Evolutionary conservation across 2,329 filamentous ascomycete species (phyloP).

Genomic region (Talaromyces sp.): DNA sequence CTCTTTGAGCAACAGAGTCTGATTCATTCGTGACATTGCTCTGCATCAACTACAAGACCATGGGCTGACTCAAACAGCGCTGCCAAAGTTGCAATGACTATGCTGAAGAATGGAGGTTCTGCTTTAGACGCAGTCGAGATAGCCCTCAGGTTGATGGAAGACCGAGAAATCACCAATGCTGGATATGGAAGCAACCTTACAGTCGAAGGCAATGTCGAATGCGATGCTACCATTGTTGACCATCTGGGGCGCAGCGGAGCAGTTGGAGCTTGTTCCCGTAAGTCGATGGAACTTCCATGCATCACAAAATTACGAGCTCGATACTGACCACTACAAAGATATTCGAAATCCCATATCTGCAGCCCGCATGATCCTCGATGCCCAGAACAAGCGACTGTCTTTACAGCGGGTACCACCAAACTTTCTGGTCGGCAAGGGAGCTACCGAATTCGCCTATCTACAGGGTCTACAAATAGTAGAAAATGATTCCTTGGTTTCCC

Average conservation of each 20-base stretch:
- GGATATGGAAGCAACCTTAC: constrained; percentile 94
- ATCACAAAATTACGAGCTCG: constrained; percentile 2
- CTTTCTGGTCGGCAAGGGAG: constrained; percentile 80
- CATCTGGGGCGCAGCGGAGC: constrained; percentile 88
- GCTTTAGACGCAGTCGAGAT: constrained; percentile 88
- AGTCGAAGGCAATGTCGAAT: constrained; percentile 87
- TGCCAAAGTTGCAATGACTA: constrained; percentile 75
- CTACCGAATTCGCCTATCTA: constrained; percentile 78
- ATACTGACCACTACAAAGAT: constrained; percentile 50
- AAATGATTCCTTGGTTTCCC: constrained; percentile 75
- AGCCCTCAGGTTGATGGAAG: constrained; percentile 82
- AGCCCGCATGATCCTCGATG: constrained; percentile 77
- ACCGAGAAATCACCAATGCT: constrained; percentile 93
- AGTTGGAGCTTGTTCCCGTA: constrained; percentile 85
- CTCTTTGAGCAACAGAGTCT: not conserved
- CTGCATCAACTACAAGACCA: constrained; percentile 12
- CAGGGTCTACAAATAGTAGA: constrained; percentile 71
- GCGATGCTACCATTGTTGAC: constrained; percentile 90
- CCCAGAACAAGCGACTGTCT: constrained; percentile 71
- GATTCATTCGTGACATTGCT: not conserved
- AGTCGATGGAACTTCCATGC: constrained; percentile 38
- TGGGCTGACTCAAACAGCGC: constrained; percentile 55
- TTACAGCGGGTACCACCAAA: constrained; percentile 89
- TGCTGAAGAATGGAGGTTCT: constrained; percentile 72
- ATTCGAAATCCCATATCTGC: constrained; percentile 90